Evolutionary conservation across 345 rosid species (phyloP), one percentile per base, ranked within the genome.

Genomic region (Bruguiera gymnorhiza): DNA sequence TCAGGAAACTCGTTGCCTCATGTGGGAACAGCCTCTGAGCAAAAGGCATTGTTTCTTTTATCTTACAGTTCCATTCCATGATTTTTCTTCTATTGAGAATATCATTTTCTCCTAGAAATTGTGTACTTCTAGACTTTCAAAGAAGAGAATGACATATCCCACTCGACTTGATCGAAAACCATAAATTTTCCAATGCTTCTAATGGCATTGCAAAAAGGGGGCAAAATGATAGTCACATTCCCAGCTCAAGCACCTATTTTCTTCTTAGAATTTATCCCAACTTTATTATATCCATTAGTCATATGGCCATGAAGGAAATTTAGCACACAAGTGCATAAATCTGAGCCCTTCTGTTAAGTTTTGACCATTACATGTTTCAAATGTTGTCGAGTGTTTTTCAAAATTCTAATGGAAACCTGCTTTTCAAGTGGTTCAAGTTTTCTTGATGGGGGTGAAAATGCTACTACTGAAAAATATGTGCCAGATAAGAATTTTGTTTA

Each of bases 41-140:
- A 84, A 70, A 91, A 91, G 92, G 98, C 74, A 79, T 23, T 15
- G 19, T 68, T 13, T 70, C 62, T 70, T 68, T 73, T 15, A 8
- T 29, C 37, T 61, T 62, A 67, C 39, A 43, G 68, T 21, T 36
- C 54, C 50, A 34, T 18, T 43, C 6, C 46, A 30, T 16, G 16
- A 23, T 73, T 48, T 24, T 31, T 50, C 8, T 43, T 65, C 32
- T 65, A n/a, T 63, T 57, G 30, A 21, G 64, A 19, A 2, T 20
- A 24, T 9, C 8, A 50, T 36, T 6, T 43, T 34, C 6, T 34
- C 6, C 29, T 23, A 23, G 16, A 43, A 57, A 18, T 0, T 24
- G 13, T 43, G 20, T 6, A 9, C 43, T 68, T 18, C 6, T 20
- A 13, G 26, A 54, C 43, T 8, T 34, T n/a, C 56, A 43, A 37